Percentiles rank a stretch among this genome's conserved stretches.
Evolutionary conservation across 805 yeast species (phyloP).

Genomic region (Ogataea methylovora): DNA sequence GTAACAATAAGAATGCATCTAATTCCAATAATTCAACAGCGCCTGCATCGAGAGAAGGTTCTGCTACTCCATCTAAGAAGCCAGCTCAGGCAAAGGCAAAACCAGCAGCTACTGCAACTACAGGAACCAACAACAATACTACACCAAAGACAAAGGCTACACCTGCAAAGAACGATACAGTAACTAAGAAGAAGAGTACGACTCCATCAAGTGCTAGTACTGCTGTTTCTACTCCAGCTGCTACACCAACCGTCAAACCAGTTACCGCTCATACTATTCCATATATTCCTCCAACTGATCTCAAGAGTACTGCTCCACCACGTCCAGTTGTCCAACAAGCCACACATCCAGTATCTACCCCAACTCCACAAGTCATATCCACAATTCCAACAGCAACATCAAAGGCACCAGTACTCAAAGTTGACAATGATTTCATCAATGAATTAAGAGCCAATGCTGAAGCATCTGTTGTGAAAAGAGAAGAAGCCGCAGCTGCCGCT

Average conservation of each 20-base stretch:
- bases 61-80: conserved; percentile 9
- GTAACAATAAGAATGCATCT: conserved; percentile 5
- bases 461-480: conserved; percentile 19
- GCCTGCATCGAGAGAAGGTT: conserved; percentile 14
- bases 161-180: background rate
- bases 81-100: conserved; percentile 1
- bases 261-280: background rate
- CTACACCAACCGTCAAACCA: conserved; percentile 8
- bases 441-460: conserved; percentile 23
- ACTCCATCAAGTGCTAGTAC: background rate
- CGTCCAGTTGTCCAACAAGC: no score
- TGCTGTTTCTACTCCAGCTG: background rate
- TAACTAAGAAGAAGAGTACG: conserved; percentile 1
- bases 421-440: conserved; percentile 18
- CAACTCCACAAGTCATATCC: background rate
- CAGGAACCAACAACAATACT: background rate
- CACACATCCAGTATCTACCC: no score
- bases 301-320: no score
- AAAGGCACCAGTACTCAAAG: conserved; percentile 16
- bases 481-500: conserved; percentile 19
- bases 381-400: no score
- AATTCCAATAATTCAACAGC: conserved; percentile 8
- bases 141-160: background rate
- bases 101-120: background rate
- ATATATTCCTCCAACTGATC: background rate